These are phyloP conservation scores for Fusarium musae DNA, from an alignment of 2,329 filamentous ascomycete species.

Conservation along the genomic window DNA sequence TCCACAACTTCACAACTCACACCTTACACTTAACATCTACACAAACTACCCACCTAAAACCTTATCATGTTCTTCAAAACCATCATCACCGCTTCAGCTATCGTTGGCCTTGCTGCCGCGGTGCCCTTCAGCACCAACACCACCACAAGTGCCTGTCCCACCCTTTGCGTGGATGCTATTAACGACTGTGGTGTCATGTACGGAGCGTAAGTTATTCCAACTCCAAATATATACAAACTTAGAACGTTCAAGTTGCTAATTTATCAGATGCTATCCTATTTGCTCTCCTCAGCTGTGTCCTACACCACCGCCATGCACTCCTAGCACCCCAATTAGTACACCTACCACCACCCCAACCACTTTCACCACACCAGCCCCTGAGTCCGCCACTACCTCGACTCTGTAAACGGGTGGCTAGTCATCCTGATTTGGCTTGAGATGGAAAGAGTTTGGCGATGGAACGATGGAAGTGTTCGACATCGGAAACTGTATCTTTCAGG, in stretches of 20 bases:
- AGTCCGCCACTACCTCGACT: background rate
- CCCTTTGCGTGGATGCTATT: constrained; percentile 44
- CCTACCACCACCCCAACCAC: background rate
- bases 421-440: background rate
- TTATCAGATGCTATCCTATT: constrained; percentile 46
- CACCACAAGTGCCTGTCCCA: background rate
- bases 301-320: constrained; percentile 34
- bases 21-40: background rate
- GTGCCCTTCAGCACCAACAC: background rate
- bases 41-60: background rate
- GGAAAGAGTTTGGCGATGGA: background rate
- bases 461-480: background rate
- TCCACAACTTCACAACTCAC: background rate
- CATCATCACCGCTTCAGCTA: constrained; percentile 8
- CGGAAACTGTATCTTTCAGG: background rate
- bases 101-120: constrained; percentile 20
- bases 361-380: background rate
- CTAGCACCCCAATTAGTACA: constrained; percentile 13
- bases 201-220: constrained; percentile 41
- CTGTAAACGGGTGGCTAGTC: background rate
- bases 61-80: constrained; percentile 23
- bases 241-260: background rate
- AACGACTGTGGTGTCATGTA: constrained; percentile 44
- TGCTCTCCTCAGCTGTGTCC: constrained; percentile 42
- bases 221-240: background rate